These are phyloP conservation scores for Rhodofomes roseus DNA, from an alignment of 1,284 basidiomycete species.

Conservation along the genomic window DNA sequence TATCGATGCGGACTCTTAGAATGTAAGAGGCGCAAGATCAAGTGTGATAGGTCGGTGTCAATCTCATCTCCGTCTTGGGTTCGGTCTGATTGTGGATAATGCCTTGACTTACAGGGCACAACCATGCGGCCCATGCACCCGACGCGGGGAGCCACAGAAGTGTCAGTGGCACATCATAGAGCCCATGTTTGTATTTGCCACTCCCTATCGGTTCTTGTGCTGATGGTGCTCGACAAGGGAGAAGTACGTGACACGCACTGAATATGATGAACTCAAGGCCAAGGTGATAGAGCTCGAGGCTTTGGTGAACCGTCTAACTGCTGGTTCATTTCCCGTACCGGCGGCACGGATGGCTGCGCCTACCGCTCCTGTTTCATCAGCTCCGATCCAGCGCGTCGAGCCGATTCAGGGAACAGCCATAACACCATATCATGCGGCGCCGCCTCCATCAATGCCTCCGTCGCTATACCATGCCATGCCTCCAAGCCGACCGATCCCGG, in stretches of 20 bases:
- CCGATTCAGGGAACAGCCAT: conserved; percentile 24
- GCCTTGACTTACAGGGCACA: conserved; percentile 35
- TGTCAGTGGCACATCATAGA: conserved; percentile 58
- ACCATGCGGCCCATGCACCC: conserved; percentile 53
- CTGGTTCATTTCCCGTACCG: conserved; percentile 8
- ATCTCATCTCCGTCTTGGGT: conserved; percentile 14
- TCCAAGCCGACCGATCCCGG: conserved; percentile 18
- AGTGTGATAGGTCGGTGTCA: conserved; percentile 50
- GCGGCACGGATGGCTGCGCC: conserved; percentile 10
- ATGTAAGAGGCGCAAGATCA: conserved; percentile 60
- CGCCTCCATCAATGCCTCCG: conserved; percentile 8
- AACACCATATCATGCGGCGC: conserved; percentile 21
- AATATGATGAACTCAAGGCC: conserved; percentile 48
- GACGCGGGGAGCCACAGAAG: conserved; percentile 49
- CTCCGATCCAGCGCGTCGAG: conserved; percentile 20
- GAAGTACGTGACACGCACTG: conserved; percentile 50
- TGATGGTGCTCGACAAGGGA: conserved; percentile 35
- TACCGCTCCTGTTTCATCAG: conserved; percentile 22
- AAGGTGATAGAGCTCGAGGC: conserved; percentile 38
- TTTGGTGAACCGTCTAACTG: conserved; percentile 18
- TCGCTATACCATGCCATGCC: conserved; percentile 7
- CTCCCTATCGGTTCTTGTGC: conserved; percentile 7
- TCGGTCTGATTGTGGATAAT: conserved; percentile 16
- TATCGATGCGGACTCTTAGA: conserved; percentile 31
- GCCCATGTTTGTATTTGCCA: conserved; percentile 36